Conservation (phyloP, 805 yeast genomes). For the Saccharomyces paradoxus region DNA sequence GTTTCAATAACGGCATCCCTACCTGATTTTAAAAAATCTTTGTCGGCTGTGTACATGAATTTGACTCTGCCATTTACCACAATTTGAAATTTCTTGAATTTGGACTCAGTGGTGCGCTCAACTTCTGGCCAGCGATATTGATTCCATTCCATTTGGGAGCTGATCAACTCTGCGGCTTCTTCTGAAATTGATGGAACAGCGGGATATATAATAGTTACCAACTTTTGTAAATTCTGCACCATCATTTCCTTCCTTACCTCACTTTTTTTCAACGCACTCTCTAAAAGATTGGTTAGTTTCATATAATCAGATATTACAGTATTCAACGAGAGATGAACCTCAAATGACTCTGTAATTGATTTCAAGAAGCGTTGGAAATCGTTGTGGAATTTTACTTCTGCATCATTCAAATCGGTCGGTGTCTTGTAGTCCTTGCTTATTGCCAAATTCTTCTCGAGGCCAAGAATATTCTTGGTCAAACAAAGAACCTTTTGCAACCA, state of each 20-base stretch:
- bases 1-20: constrained; percentile 33
- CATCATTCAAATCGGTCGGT: constrained; percentile 24
- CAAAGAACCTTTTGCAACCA: constrained; percentile 63
- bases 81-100: constrained; percentile 41
- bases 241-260: constrained; percentile 36
- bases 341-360: constrained; percentile 53
- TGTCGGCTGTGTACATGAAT: constrained; percentile 35
- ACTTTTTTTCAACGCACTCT: constrained; percentile 32
- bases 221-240: constrained; percentile 41
- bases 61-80: constrained; percentile 68
- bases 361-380: constrained; percentile 40
- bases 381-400: constrained; percentile 53
- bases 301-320: constrained; percentile 84
- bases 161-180: constrained; percentile 61
- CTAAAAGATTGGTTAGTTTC: constrained; percentile 61
- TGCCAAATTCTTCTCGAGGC: constrained; percentile 1
- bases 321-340: constrained; percentile 55
- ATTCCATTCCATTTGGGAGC: constrained; percentile 11
- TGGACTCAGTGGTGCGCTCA: constrained; percentile 33
- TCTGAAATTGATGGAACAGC: constrained; percentile 77
- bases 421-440: constrained; percentile 5
- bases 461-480: constrained; percentile 7
- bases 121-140: constrained; percentile 57
- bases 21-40: constrained; percentile 31
- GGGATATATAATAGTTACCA: constrained; percentile 64